phyloP scores from a whole-genome alignment of 352 stramenopile genomes.

The Globisporangium splendens region DNA sequence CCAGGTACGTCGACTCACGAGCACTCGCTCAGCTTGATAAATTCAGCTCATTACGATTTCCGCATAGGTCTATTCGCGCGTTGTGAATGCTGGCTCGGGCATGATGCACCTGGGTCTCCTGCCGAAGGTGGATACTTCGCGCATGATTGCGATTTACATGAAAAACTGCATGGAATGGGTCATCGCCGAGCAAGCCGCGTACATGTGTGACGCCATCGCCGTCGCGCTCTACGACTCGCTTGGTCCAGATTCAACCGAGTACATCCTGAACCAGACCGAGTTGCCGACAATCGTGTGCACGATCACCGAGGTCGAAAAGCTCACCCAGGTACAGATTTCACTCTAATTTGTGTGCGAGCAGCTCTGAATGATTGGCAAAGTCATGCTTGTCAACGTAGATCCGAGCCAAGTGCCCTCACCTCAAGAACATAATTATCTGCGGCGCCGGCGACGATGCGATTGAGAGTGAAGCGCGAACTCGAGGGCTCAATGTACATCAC shows the following conservation, averaged over 20 bases:
- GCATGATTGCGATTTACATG: slow-evolving; percentile 93
- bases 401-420: slow-evolving; percentile 34
- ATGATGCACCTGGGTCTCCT: slow-evolving; percentile 47
- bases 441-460: slow-evolving; percentile 31
- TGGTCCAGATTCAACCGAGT: slow-evolving; percentile 61
- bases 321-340: slow-evolving; percentile 25
- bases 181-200: slow-evolving; percentile 86
- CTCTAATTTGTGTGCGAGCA: not conserved
- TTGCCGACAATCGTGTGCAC: slow-evolving; percentile 68
- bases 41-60: too few species aligned
- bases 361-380: slow-evolving; percentile 2
- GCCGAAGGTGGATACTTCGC: slow-evolving; percentile 26
- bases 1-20: slow-evolving; percentile 15
- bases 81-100: slow-evolving; percentile 33
- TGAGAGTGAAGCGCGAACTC: slow-evolving; percentile 26
- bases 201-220: slow-evolving; percentile 33
- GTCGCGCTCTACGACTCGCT: slow-evolving; percentile 83
- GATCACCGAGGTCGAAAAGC: slow-evolving; percentile 42
- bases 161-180: slow-evolving; percentile 97
- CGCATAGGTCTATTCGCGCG: slow-evolving; percentile 22
- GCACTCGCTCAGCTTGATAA: too few species aligned
- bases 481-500: slow-evolving; percentile 36
- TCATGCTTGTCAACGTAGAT: slow-evolving; percentile 4
- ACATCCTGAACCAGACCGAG: slow-evolving; percentile 75
- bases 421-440: slow-evolving; percentile 47